Percentiles rank a stretch among this genome's conserved stretches.
These are phyloP conservation scores for Fusarium abutilonis DNA, from an alignment of 2,329 filamentous ascomycete genomes.

Conservation along the genomic window DNA sequence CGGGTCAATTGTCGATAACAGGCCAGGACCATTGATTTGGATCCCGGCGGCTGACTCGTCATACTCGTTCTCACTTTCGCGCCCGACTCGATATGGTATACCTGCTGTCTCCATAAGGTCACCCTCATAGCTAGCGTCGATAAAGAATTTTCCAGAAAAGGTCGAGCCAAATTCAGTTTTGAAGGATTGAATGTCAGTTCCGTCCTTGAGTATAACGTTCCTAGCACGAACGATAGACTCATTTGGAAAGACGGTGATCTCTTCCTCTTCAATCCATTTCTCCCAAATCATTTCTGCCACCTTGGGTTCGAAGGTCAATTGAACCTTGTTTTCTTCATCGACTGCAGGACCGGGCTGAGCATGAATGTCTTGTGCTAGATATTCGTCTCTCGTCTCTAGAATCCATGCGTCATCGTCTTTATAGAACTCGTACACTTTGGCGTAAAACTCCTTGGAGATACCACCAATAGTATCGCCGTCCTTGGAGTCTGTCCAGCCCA, in stretches of 20 bases:
- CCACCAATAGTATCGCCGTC: slow-evolving; percentile 30
- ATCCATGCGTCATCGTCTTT: slow-evolving; percentile 3
- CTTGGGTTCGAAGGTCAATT: slow-evolving; percentile 38
- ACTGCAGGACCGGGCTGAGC: slow-evolving; percentile 34
- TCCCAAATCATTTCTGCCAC: slow-evolving; percentile 31
- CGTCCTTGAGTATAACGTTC: slow-evolving; percentile 11
- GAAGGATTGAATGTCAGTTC: slow-evolving; percentile 22
- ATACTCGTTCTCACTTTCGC: slow-evolving; percentile 25
- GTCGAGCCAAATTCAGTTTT: slow-evolving; percentile 11
- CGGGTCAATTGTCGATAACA: slow-evolving; percentile 17
- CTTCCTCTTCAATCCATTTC: slow-evolving; percentile 32
- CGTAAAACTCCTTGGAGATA: slow-evolving; percentile 29
- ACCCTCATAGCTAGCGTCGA: slow-evolving; percentile 36
- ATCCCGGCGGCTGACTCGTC: slow-evolving; percentile 29
- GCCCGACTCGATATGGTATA: slow-evolving; percentile 27
- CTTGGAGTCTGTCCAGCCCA: slow-evolving; percentile 33
- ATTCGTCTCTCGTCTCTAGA: slow-evolving; percentile 21
- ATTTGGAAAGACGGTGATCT: slow-evolving; percentile 31
- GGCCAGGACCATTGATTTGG: slow-evolving; percentile 1
- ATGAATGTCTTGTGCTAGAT: slow-evolving; percentile 18
- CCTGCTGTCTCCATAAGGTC: slow-evolving; percentile 36
- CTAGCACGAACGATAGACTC: slow-evolving; percentile 16
- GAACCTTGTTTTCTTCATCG: slow-evolving; percentile 18
- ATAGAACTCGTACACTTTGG: slow-evolving; percentile 28
- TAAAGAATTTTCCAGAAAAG: slow-evolving; percentile 31